Evolutionary conservation across 441 rosid genomes (phyloP).

Genomic region (Arabidopsis lyrata): DNA sequence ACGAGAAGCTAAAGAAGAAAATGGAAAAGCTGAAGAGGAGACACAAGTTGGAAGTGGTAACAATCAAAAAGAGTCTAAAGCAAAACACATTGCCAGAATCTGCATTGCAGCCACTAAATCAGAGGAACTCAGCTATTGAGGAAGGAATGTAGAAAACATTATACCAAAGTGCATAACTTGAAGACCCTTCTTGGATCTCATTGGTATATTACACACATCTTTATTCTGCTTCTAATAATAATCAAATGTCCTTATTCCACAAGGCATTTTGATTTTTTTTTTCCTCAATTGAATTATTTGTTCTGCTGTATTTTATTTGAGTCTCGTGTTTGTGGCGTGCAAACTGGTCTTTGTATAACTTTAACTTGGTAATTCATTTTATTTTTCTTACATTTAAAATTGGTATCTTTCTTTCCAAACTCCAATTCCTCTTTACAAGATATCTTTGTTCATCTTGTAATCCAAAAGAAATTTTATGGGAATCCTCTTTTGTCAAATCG

Average conservation of each 20-base stretch:
- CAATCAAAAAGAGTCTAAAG: slow-evolving; percentile 84
- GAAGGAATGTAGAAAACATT: slow-evolving; percentile 85
- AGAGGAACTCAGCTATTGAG: slow-evolving; percentile 50
- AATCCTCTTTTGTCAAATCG: neutral
- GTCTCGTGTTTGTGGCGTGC: slow-evolving; percentile 27
- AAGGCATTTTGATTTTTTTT: slow-evolving; percentile 29
- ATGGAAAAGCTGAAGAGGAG: slow-evolving; percentile 85
- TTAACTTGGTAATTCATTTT: slow-evolving; percentile 23
- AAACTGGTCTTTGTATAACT: slow-evolving; percentile 28
- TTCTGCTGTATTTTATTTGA: slow-evolving; percentile 14
- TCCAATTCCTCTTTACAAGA: neutral
- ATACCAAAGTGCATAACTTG: slow-evolving; percentile 64
- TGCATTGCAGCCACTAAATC: slow-evolving; percentile 68
- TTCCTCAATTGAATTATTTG: neutral
- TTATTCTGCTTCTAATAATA: slow-evolving; percentile 16
- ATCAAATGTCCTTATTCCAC: slow-evolving; percentile 26
- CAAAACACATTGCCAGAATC: slow-evolving; percentile 89
- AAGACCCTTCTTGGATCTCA: slow-evolving; percentile 63
- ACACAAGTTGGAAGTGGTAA: slow-evolving; percentile 89
- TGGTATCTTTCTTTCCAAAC: slow-evolving; percentile 6
- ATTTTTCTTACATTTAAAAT: neutral
- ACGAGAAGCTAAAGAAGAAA: slow-evolving; percentile 85
- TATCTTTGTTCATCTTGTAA: slow-evolving; percentile 7
- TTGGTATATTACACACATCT: slow-evolving; percentile 28
- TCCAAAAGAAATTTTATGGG: neutral